These are phyloP conservation scores for Neurospora sp. DNA, from an alignment of 495 filamentous ascomycete species.

Conservation along the genomic window DNA sequence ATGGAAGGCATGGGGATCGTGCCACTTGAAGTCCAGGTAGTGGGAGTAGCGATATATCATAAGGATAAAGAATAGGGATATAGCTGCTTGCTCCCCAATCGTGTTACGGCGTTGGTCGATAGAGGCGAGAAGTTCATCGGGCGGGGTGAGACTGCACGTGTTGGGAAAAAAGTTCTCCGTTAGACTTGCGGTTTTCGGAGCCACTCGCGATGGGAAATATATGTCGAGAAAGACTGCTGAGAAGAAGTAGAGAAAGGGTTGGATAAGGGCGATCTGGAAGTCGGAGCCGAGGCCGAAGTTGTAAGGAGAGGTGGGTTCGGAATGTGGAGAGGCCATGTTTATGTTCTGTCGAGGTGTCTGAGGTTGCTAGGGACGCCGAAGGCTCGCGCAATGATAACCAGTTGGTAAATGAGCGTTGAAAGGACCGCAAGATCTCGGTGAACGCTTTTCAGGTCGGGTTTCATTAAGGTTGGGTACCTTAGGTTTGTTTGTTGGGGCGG, in stretches of 20 bases:
- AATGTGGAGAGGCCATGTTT: accelerated
- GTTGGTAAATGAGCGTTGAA: no score
- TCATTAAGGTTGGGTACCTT: no score
- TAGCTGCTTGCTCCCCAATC: not conserved
- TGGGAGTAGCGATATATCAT: not conserved
- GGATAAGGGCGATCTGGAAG: not conserved
- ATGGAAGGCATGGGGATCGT: not conserved
- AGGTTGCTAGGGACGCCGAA: not conserved
- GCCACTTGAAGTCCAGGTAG: not conserved
- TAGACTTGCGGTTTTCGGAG: not conserved
- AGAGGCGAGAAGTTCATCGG: no score
- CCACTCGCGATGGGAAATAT: not conserved
- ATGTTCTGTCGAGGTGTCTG: not conserved
- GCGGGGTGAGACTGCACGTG: no score
- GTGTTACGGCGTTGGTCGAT: not conserved
- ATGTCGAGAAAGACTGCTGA: not conserved
- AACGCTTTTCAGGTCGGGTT: no score
- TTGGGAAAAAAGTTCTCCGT: not conserved
- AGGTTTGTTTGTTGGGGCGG: no score
- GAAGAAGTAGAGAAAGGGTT: not conserved
- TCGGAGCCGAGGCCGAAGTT: not conserved
- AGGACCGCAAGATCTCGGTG: no score
- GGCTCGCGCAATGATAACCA: no score
- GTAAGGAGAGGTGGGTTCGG: not conserved
- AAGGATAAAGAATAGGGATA: not conserved